A percentile compares a stretch with the other conserved stretches of the same genome.
Conservation (phyloP, 2,329 filamentous ascomycete species). For the Arthrobotrys conoides region DNA sequence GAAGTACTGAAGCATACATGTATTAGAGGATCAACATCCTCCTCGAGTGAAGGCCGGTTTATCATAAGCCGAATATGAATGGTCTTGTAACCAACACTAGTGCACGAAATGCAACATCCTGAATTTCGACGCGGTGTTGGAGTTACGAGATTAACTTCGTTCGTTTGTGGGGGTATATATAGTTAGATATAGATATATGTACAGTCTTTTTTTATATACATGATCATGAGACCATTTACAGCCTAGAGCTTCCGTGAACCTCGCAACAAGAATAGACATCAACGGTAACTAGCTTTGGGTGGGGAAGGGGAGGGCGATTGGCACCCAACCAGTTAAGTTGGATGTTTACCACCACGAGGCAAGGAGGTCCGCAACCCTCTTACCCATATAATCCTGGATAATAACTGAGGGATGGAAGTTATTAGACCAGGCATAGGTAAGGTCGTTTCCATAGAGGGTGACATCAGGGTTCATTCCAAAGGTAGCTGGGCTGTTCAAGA, state of each 20-base stretch:
- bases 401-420: constrained; percentile 55
- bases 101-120: too few relatives aligned
- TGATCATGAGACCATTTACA: constrained; percentile 6
- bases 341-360: constrained; percentile 35
- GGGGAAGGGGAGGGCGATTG: too few relatives aligned
- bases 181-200: not conserved
- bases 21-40: too few relatives aligned
- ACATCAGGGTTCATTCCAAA: constrained; percentile 56
- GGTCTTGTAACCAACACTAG: too few relatives aligned
- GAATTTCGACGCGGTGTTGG: too few relatives aligned
- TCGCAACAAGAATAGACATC: too few relatives aligned
- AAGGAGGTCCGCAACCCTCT: constrained; percentile 44
- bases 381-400: constrained; percentile 58
- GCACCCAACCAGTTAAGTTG: not conserved
- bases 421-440: constrained; percentile 51
- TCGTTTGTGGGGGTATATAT: not conserved
- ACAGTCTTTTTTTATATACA: too few relatives aligned
- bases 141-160: not conserved
- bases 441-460: constrained; percentile 45
- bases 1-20: too few relatives aligned
- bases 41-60: too few relatives aligned
- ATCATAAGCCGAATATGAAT: too few relatives aligned
- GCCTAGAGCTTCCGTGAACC: not conserved
- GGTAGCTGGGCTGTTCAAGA: constrained; percentile 35
- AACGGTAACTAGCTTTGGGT: too few relatives aligned